These are phyloP conservation scores for Peronospora belbahrii DNA, from an alignment of 352 stramenopile species.

Conservation along the genomic window DNA sequence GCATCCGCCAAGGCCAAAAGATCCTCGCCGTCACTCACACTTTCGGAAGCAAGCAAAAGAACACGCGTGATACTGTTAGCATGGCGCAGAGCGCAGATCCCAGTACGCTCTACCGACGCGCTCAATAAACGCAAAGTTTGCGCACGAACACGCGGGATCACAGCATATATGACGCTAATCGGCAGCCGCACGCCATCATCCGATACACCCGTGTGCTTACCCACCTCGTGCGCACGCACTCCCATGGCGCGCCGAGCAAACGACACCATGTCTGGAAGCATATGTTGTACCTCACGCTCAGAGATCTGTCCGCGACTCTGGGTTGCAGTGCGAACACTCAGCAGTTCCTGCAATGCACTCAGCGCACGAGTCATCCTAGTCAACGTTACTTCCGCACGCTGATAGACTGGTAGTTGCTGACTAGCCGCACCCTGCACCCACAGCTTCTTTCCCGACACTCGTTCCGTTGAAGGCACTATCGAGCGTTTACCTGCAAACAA, in stretches of 20 bases:
- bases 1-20: constrained; percentile 39
- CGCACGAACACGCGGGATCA: constrained; percentile 51
- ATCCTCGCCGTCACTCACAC: constrained; percentile 22
- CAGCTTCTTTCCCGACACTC: constrained; percentile 41
- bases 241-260: constrained; percentile 54
- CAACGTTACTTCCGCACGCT: constrained; percentile 41
- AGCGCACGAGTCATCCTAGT: constrained; percentile 34
- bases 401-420: constrained; percentile 40
- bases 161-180: constrained; percentile 61
- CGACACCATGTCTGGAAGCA: constrained; percentile 45
- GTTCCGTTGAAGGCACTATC: constrained; percentile 7
- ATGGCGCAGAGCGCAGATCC: constrained; percentile 57
- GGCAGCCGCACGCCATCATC: constrained; percentile 70
- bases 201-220: constrained; percentile 75
- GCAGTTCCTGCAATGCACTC: constrained; percentile 31
- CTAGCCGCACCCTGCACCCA: constrained; percentile 44
- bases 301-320: constrained; percentile 32
- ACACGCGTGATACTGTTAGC: constrained; percentile 58
- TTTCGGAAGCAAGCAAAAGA: constrained; percentile 52
- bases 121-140: constrained; percentile 36
- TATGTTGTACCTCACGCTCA: constrained; percentile 69
- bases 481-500: constrained; percentile 49
- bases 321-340: constrained; percentile 32
- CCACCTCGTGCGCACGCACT: constrained; percentile 60
- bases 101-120: constrained; percentile 35